Base-by-base conservation (phyloP, 2,329 filamentous ascomycete genomes). In the Alternaria arbusti region DNA sequence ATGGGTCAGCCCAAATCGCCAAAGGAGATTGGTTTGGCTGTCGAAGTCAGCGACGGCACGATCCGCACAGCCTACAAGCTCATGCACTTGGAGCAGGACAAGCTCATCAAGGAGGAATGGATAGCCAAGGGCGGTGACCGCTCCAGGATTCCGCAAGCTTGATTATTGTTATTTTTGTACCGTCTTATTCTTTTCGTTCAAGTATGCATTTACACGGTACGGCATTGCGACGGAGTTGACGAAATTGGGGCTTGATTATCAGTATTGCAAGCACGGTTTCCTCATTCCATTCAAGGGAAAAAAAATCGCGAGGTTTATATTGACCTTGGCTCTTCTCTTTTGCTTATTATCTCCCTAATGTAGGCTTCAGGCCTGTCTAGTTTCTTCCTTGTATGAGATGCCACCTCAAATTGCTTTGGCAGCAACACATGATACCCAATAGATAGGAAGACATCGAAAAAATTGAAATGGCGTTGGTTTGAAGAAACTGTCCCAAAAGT, bases 51-150 rank as follows among this genome's bases (percentile, higher is more conserved):
- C 78, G 96, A 99, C 76, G 94, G 96, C 59, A 99, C 96, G 0
- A 97, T 99, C 73, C 94, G 96, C 74, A 96, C 93, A 25, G 94
- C 95, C 0, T 99, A 98, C 84, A 96, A 96, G 78, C 90, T 92
- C 74, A 86, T 99, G 52, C 95, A 94, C 78, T 85, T 86, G 17
- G 89, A 91, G 52, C 88, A 89, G 54, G 89, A 95, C 59, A 86
- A 88, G 65, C 82, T 99, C 62, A 88, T 97, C 73, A 89, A 91
- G 70, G 84, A 88, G 55, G 88, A 91, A 64, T 95, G 93, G 89
- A 85, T 95, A 57, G 85, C 87, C 58, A 88, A 90, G 63, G 91
- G 91, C 61, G 92, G 90, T 40, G 89, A 90, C 70, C 85, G 92
- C 79, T 87, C 87, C 46, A 90, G 89, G 69, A 86, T 97, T 58